Evolutionary conservation across 2,329 filamentous ascomycete genomes (phyloP), one percentile per base, ranked within the genome.

Genomic region (Cryphonectria radicalis): DNA sequence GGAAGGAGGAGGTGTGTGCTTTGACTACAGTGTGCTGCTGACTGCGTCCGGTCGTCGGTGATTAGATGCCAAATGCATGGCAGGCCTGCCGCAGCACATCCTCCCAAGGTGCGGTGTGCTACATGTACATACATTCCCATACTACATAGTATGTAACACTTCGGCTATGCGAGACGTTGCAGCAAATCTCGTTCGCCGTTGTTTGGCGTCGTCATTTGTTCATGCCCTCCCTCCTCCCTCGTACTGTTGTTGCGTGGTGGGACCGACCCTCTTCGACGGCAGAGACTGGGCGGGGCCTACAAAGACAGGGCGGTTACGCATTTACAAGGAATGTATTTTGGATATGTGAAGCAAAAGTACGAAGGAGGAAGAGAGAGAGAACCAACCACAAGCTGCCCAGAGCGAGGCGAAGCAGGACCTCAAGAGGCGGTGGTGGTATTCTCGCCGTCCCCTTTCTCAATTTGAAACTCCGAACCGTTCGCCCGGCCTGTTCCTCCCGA

Each of bases 351-450:
- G 7, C 25, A 55, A 55, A 14, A 28, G 10, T 28, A 14, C 3
- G 10, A 28, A 28, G n/a, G 53, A 5, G 6, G n/a, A 25, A 55
- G n/a, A 28, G 55, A 32, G 7, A 37, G 28, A 19, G 37, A 40
- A 40, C 8, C 28, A 0, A 60, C 10, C n/a, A 25, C 25, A 25
- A 25, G 59, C 69, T 67, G 40, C 64, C 64, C 43, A 35, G 50
- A 66, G 28, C 40, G 55, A 42, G 63, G 25, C 32, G 57, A 42
- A 40, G 64, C 42, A 72, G 67, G 63, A 63, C 68, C 62, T 72
- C 68, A 67, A n/a, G 10, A 25, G 46, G 43, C 67, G 55, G 55
- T 43, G 50, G 42, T 62, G 46, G 40, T 37, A 53, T 28, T 35
- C 28, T 67, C 68, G 57, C 25, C 62, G 60, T 67, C 68, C 71